phyloP scores from a whole-genome alignment of 2,329 filamentous ascomycete species.

The Exutisphaerella laricina region DNA sequence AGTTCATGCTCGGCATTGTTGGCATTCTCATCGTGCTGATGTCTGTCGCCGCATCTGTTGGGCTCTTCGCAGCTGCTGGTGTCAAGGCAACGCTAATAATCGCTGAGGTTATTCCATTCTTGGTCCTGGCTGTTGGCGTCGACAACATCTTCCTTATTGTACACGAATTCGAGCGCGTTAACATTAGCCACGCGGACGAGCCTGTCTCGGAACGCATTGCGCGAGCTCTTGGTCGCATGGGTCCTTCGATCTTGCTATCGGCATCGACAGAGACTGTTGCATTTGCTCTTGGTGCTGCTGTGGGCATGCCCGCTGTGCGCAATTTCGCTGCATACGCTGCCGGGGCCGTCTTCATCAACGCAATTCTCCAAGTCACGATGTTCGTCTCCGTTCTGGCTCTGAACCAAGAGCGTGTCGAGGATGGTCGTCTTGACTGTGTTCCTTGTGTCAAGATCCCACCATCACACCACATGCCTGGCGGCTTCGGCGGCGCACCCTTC shows the following conservation, averaged over 20 bases:
- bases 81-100: slow-evolving; percentile 97
- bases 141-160: slow-evolving; percentile 99
- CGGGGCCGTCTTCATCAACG: slow-evolving; percentile 94
- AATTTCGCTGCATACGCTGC: slow-evolving; percentile 98
- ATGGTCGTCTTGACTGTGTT: slow-evolving; percentile 82
- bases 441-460: slow-evolving; percentile 79
- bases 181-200: slow-evolving; percentile 83
- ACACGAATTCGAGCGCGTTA: slow-evolving; percentile 94
- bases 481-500: slow-evolving; percentile 57
- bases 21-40: slow-evolving; percentile 95
- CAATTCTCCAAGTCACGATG: slow-evolving; percentile 93
- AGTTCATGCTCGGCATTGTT: slow-evolving; percentile 90
- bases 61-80: slow-evolving; percentile 84
- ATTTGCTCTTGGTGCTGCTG: slow-evolving; percentile 86
- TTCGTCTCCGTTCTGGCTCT: slow-evolving; percentile 87
- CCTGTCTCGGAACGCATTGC: slow-evolving; percentile 80
- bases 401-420: slow-evolving; percentile 87
- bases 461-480: slow-evolving; percentile 59
- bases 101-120: slow-evolving; percentile 95
- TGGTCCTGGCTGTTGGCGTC: slow-evolving; percentile 91
- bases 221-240: slow-evolving; percentile 88
- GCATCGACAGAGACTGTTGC: slow-evolving; percentile 91
- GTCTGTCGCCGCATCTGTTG: slow-evolving; percentile 94
- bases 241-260: slow-evolving; percentile 90
- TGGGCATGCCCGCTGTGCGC: slow-evolving; percentile 94